Conservation (phyloP, 1,139 yeast genomes). For the Hyphopichia burtonii region DNA sequence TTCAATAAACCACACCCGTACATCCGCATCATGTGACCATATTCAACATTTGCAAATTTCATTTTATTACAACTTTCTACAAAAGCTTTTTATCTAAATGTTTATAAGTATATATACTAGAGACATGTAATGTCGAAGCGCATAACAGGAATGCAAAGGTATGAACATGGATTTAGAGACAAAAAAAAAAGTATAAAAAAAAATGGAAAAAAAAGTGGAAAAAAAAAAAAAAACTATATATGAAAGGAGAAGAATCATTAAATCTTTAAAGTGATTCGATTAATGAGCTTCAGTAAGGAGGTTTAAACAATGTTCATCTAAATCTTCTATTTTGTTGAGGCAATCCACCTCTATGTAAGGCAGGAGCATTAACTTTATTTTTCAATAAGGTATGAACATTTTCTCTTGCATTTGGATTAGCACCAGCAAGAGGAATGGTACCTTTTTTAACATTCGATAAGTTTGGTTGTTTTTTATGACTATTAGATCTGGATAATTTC, state of each 20-base stretch:
- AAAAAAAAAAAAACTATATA: neutral
- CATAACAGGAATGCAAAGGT: too few relatives aligned
- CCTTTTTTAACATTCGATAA: neutral
- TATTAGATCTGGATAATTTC: constrained; percentile 13
- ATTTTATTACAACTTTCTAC: too few relatives aligned
- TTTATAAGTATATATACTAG: too few relatives aligned
- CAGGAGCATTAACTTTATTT: constrained; percentile 41
- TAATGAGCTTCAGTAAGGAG: neutral
- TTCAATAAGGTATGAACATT: constrained; percentile 38
- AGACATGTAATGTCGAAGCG: too few relatives aligned
- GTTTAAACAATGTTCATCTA: constrained; percentile 2
- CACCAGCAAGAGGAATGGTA: neutral
- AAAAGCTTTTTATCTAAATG: too few relatives aligned
- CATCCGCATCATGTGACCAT: too few relatives aligned
- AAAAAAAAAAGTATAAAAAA: neutral
- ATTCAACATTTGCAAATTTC: too few relatives aligned
- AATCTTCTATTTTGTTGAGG: constrained; percentile 4
- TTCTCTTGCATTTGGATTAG: constrained; percentile 21
- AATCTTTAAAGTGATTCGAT: neutral
- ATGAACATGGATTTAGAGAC: too few relatives aligned
- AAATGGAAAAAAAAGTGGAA: neutral
- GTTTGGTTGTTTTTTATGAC: constrained; percentile 9
- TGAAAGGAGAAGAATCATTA: neutral
- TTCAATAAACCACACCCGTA: too few relatives aligned
- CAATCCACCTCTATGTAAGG: constrained; percentile 45